Evolutionary conservation across 768 basidiomycete species (phyloP), one percentile per base, ranked within the genome.

Genomic region (Trametes maxima): DNA sequence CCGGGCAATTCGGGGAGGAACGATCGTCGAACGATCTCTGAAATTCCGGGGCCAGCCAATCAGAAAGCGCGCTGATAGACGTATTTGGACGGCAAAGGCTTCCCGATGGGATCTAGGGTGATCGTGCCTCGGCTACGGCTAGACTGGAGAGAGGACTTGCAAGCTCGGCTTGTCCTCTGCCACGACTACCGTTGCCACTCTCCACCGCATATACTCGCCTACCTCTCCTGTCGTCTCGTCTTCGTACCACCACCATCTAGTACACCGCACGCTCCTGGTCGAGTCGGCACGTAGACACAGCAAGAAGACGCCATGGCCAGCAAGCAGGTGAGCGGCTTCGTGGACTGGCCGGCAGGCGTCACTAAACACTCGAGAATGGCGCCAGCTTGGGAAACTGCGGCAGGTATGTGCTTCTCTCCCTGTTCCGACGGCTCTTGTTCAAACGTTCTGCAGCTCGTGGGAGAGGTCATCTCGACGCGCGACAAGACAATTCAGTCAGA

Each of bases 381-480:
- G 47, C 54, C 53, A 92, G 90, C 81, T 92, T 65, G 90, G 89
- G 67, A 89, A 90, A 74, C 73, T 92, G 44, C 86, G 84, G 63
- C 90, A 92, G 83, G 90, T 90, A 62, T 58, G 80, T 69, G 2
- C 33, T 56, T 67, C 61, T 42, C 48, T 33, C 59, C 44, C 48
- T 55, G 39, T 12, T 45, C 37, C 54, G 36, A 54, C 5, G 22
- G 24, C 47, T 21, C 22, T 43, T 22, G 33, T n/a, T 47, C 21
- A 54, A 24, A 35, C 50, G 21, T 61, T 55, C 51, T 66, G 45
- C 68, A 95, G 90, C 92, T 92, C 90, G 92, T 91, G 5, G 92
- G 90, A 43, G 93, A 95, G 76, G 89, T 91, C 67, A 92, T 97
- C 54, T 87, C 90, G 42, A 82, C 88, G 24, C 84, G 88, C 64